Evolutionary conservation across 1,139 yeast genomes (phyloP), one percentile per base, ranked within the genome.

Genomic region (Casaregolazyma lundiana): DNA sequence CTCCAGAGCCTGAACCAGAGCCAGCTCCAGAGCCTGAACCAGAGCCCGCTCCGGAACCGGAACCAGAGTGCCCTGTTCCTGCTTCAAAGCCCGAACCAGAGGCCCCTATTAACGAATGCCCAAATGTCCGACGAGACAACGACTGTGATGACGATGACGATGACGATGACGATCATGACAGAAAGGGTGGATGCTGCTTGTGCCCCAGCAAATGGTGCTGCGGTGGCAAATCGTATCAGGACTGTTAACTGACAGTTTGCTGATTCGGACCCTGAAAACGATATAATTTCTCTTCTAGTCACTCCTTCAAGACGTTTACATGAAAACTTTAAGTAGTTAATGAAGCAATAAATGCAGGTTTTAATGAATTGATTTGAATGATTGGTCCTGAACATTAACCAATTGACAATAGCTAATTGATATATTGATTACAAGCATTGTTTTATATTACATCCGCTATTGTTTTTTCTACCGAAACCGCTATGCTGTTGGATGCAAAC

Each of bases 1-100:
- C 44, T 20, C 37, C 37, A 9, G 46, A 37, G 39, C 36, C 48
- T 13, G 49, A 38, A 15, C 36, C 44, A 9, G 40, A 29, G 11
- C 38, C 43, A 2, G 44, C 49, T 18, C 45, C 47, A 9, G 37
- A 43, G 1, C 46, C 48, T 13, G 30, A 40, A 18, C 47, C 47
- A 9, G 47, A 46, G 20, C 51, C 48, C 13, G 44, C 41, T 24
- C 35, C 38, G 6, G 9, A n/a, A 18, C 38, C 41, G n/a, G 29
- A 15, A 7, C 43, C 43, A 15, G 37, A 34, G 21, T 17, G 21
- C 20, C 37, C 37, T 16, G 37, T 11, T n/a, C 21, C 21, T 34
- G 37, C n/a, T n/a, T n/a, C n/a, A n/a, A n/a, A 17, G 21, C 37
- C 37, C n/a, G 37, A 34, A 16, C 37, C 37, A 16, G 37, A 17